Evolutionary conservation across 257 asterid species (phyloP).

Genomic region (Parsonsia alboflavescens): DNA sequence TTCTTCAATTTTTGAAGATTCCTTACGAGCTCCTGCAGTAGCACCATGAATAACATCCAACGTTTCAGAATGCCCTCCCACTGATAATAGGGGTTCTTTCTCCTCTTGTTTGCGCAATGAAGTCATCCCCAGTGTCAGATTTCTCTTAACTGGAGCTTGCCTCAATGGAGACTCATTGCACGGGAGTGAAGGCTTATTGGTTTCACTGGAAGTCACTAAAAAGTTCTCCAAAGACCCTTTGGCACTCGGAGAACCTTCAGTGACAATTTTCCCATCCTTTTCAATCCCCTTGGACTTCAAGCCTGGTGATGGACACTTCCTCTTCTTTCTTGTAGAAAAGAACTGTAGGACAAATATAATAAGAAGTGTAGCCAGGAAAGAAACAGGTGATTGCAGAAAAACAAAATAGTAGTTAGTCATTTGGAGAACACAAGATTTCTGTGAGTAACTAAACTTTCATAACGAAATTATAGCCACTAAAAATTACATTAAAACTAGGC

Average conservation of each 20-base stretch:
- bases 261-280: constrained; percentile 44
- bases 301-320: constrained; percentile 65
- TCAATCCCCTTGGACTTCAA: constrained; percentile 47
- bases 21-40: constrained; percentile 26
- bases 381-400: not conserved
- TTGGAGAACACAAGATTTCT: constrained; percentile 1
- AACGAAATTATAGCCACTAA: not conserved
- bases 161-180: constrained; percentile 25
- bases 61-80: constrained; percentile 22
- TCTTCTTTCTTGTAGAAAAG: constrained; percentile 78
- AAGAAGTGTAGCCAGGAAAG: not conserved
- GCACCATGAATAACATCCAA: constrained; percentile 19
- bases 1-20: constrained; percentile 18
- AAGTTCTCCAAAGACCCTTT: constrained; percentile 56
- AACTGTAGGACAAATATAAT: constrained; percentile 38
- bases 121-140: constrained; percentile 47
- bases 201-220: constrained; percentile 50
- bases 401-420: not conserved
- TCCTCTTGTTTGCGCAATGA: constrained; percentile 34
- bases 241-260: constrained; percentile 60
- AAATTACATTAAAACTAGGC: not conserved
- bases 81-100: constrained; percentile 14
- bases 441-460: not conserved
- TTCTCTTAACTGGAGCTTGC: constrained; percentile 46
- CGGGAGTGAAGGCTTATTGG: constrained; percentile 27